A percentile compares a stretch with the other conserved stretches of the same genome.
These are phyloP conservation scores for Pulveroboletus frians DNA, from an alignment of 768 basidiomycete genomes.

Conservation along the genomic window DNA sequence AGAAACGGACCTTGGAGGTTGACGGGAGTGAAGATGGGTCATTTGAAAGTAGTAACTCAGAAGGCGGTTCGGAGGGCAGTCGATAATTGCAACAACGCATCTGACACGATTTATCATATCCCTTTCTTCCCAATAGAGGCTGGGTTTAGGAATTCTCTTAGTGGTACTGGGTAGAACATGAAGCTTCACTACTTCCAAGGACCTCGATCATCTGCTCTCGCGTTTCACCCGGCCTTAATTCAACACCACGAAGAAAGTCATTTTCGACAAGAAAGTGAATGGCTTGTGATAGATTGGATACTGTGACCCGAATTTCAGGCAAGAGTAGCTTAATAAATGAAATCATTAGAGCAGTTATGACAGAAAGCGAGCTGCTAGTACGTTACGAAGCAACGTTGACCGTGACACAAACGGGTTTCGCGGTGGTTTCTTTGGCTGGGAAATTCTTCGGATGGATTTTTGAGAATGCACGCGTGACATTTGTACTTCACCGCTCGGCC, in stretches of 20 bases:
- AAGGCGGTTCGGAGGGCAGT: slow-evolving; percentile 21
- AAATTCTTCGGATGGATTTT: slow-evolving; percentile 20
- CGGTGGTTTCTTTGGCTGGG: slow-evolving; percentile 46
- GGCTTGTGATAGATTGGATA: slow-evolving; percentile 90
- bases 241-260: slow-evolving; percentile 77
- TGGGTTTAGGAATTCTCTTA: neutral
- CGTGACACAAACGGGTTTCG: slow-evolving; percentile 64
- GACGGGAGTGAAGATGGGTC: slow-evolving; percentile 47
- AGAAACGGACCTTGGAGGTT: slow-evolving; percentile 61
- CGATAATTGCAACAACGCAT: slow-evolving; percentile 1
- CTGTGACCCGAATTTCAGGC: slow-evolving; percentile 81
- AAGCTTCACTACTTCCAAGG: slow-evolving; percentile 28
- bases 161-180: neutral
- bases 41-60: slow-evolving; percentile 31
- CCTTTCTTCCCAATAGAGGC: neutral
- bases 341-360: slow-evolving; percentile 4
- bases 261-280: slow-evolving; percentile 89
- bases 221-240: slow-evolving; percentile 75
- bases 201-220: slow-evolving; percentile 60
- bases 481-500: slow-evolving; percentile 4
- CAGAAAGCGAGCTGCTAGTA: slow-evolving; percentile 32
- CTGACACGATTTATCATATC: neutral
- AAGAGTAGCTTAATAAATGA: slow-evolving; percentile 55
- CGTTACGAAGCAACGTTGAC: slow-evolving; percentile 74
- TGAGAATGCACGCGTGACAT: neutral